Conservation (phyloP, 2,329 filamentous ascomycete genomes). For the Chlorencoelia australis region DNA sequence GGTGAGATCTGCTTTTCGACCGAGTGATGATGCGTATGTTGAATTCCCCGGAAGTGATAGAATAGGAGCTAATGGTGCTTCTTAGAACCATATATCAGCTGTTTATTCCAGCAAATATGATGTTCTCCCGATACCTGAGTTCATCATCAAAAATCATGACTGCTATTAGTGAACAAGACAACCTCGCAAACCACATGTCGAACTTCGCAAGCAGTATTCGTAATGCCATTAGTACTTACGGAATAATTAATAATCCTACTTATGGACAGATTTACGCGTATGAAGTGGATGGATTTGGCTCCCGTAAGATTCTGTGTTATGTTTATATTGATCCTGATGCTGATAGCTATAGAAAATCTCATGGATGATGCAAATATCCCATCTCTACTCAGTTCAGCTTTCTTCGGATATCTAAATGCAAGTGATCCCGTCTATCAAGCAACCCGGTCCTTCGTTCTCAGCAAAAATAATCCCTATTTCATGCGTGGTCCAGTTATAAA, state of each 20-base stretch:
- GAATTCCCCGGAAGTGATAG: too few species aligned
- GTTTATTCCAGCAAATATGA: slow-evolving; percentile 84
- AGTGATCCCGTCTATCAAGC: slow-evolving; percentile 63
- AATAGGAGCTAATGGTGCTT: not conserved
- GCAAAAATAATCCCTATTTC: slow-evolving; percentile 70
- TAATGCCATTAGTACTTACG: slow-evolving; percentile 59
- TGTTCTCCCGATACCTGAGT: slow-evolving; percentile 57
- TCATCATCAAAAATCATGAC: slow-evolving; percentile 42
- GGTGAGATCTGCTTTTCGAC: slow-evolving; percentile 78
- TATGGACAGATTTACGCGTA: slow-evolving; percentile 65
- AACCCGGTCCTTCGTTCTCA: slow-evolving; percentile 69
- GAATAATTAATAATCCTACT: slow-evolving; percentile 52
- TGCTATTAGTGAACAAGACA: slow-evolving; percentile 37
- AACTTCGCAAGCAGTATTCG: slow-evolving; percentile 52
- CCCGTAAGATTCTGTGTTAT: slow-evolving; percentile 26
- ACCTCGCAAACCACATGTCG: slow-evolving; percentile 46
- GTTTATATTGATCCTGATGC: not conserved
- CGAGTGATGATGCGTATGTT: slow-evolving; percentile 68
- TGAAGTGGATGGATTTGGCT: slow-evolving; percentile 66
- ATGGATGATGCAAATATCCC: slow-evolving; percentile 70
- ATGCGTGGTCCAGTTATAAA: slow-evolving; percentile 43
- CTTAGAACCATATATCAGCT: slow-evolving; percentile 62
- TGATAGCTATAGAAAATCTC: slow-evolving; percentile 32
- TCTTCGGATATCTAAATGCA: slow-evolving; percentile 48
- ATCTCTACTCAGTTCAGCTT: slow-evolving; percentile 53